phyloP scores from a whole-genome alignment of 2,329 filamentous ascomycete species.

The Fusarium equiseti region DNA sequence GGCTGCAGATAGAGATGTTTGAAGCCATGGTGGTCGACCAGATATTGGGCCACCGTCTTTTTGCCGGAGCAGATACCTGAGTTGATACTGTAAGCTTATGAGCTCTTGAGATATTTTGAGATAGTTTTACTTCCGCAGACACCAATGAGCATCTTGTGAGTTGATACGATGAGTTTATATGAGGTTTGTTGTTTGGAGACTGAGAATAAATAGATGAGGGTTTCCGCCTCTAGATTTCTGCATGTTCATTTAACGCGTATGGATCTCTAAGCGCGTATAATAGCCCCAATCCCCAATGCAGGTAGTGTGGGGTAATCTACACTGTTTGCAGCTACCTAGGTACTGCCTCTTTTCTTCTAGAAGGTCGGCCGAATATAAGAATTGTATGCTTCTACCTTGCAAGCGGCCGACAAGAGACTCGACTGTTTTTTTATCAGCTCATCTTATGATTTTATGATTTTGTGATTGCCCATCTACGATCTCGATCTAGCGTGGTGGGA shows the following conservation, averaged over 20 bases:
- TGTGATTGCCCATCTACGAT: slow-evolving; percentile 1
- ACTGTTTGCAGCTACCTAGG: background rate
- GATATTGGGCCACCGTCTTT: slow-evolving; percentile 87
- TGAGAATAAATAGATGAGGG: background rate
- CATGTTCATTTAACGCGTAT: slow-evolving; percentile 30
- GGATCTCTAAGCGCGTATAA: slow-evolving; percentile 31
- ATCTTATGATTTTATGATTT: slow-evolving; percentile 23
- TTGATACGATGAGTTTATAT: background rate
- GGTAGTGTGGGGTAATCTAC: slow-evolving; percentile 33
- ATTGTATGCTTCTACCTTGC: background rate
- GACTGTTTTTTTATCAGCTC: slow-evolving; percentile 20
- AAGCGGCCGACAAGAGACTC: slow-evolving; percentile 24
- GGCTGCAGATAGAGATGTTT: slow-evolving; percentile 72
- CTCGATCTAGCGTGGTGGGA: slow-evolving; percentile 9
- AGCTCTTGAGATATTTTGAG: background rate
- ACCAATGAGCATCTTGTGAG: slow-evolving; percentile 75
- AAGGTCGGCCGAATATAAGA: slow-evolving; percentile 25
- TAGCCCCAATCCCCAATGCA: background rate
- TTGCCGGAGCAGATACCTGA: slow-evolving; percentile 94
- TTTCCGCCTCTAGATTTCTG: slow-evolving; percentile 20
- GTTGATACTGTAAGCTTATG: slow-evolving; percentile 24
- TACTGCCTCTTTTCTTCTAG: slow-evolving; percentile 19
- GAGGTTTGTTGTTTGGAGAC: background rate
- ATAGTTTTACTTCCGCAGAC: slow-evolving; percentile 74
- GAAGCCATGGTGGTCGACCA: slow-evolving; percentile 87